Conservation (phyloP, 805 yeast species). For the Clavispora santaluciae region DNA sequence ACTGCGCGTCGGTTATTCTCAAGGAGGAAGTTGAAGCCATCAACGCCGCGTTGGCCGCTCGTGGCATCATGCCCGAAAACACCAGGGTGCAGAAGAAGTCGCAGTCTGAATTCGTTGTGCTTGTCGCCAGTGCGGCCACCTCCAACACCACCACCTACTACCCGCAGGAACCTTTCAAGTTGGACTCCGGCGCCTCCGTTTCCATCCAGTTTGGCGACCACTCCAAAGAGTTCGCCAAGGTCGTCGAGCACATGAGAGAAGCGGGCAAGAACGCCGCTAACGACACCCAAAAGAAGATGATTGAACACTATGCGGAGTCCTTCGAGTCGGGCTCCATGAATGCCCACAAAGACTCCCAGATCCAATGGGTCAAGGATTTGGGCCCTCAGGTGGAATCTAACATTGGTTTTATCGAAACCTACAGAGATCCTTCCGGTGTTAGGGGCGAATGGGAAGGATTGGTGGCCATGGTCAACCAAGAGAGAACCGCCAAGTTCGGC, state of each 20-base stretch:
- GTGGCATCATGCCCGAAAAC: constrained; percentile 72
- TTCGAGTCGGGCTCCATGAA: constrained; percentile 79
- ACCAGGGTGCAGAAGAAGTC: constrained; percentile 62
- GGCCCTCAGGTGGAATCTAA: constrained; percentile 70
- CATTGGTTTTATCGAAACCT: constrained; percentile 88
- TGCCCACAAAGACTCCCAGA: constrained; percentile 80
- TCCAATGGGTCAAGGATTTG: constrained; percentile 81
- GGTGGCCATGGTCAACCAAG: constrained; percentile 86
- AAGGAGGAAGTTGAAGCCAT: constrained; percentile 61
- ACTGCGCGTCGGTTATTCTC: constrained; percentile 35
- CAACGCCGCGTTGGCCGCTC: constrained; percentile 58
- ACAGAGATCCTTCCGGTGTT: constrained; percentile 87
- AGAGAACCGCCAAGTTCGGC: constrained; percentile 76
- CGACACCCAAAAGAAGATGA: constrained; percentile 63
- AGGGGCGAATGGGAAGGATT: constrained; percentile 93
- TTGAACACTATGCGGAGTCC: constrained; percentile 60
- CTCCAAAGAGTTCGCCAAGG: constrained; percentile 53
- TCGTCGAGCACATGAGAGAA: constrained; percentile 49
- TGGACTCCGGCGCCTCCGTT: constrained; percentile 38
- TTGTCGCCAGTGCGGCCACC: constrained; percentile 62
- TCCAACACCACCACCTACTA: constrained; percentile 47
- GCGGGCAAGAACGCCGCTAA: constrained; percentile 69
- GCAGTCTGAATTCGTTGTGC: constrained; percentile 48
- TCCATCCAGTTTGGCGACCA: constrained; percentile 76
- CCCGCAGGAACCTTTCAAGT: constrained; percentile 38